Conservation (phyloP, 352 stramenopile genomes). For the Globisporangium canariense region DNA sequence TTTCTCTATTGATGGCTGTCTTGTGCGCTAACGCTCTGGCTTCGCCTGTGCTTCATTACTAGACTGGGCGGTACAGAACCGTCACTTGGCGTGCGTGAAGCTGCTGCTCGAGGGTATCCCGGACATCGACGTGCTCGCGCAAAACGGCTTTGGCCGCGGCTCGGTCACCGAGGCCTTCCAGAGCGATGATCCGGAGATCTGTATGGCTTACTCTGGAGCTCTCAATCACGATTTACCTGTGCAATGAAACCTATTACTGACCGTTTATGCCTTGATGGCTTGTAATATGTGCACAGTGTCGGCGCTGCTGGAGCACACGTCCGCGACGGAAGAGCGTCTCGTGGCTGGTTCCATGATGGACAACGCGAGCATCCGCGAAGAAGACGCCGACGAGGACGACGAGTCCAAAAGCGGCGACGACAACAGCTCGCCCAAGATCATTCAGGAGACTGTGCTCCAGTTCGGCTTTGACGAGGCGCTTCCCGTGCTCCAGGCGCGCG, state of each 20-base stretch:
- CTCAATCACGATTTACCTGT: not conserved
- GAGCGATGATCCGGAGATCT: slow-evolving; percentile 79
- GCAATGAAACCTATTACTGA: not conserved
- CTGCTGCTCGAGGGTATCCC: slow-evolving; percentile 55
- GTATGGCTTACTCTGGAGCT: slow-evolving; percentile 30
- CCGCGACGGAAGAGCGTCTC: slow-evolving; percentile 72
- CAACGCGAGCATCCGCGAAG: slow-evolving; percentile 61
- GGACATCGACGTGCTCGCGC: slow-evolving; percentile 79
- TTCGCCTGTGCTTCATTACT: not conserved
- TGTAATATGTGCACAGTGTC: slow-evolving; percentile 35
- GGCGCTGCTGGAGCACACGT: slow-evolving; percentile 72
- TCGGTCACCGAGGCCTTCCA: slow-evolving; percentile 84
- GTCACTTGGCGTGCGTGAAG: slow-evolving; percentile 78
- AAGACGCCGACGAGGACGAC: slow-evolving; percentile 60
- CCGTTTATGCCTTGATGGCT: not conserved
- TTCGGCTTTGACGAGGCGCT: slow-evolving; percentile 64
- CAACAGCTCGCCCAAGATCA: slow-evolving; percentile 50
- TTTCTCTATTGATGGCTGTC: not conserved
- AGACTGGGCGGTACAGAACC: slow-evolving; percentile 89
- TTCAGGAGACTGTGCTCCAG: slow-evolving; percentile 81
- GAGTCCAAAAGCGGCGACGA: slow-evolving; percentile 36
- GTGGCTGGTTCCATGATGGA: slow-evolving; percentile 71
- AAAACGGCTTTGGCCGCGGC: slow-evolving; percentile 79
- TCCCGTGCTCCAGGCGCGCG: slow-evolving; percentile 64
- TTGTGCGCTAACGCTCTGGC: slow-evolving; percentile 1